These are phyloP conservation scores for Conticribra guillardii DNA, from an alignment of 108 stramenopile species.

Conservation along the genomic window DNA sequence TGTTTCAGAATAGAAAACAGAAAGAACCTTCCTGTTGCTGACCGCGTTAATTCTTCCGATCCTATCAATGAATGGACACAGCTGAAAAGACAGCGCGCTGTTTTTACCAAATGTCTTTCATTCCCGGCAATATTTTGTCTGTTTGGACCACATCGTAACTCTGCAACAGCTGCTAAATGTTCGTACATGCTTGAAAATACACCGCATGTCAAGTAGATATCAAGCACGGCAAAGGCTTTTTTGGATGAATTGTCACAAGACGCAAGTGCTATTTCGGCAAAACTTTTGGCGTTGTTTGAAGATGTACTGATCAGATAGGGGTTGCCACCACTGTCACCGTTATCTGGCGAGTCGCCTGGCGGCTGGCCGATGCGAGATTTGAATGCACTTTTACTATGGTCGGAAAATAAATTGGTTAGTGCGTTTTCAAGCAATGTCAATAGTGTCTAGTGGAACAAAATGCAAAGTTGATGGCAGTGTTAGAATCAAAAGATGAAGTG, in stretches of 20 bases:
- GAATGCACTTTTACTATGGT: slow-evolving; percentile 26
- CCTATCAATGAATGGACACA: slow-evolving; percentile 35
- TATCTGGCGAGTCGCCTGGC: neutral
- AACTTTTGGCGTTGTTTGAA: neutral
- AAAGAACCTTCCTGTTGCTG: slow-evolving; percentile 8
- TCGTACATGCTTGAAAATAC: slow-evolving; percentile 48
- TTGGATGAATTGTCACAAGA: slow-evolving; percentile 18
- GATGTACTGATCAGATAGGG: slow-evolving; percentile 24
- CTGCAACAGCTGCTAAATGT: slow-evolving; percentile 45
- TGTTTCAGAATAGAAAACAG: slow-evolving; percentile 39
- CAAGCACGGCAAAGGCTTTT: slow-evolving; percentile 29
- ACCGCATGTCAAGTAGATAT: slow-evolving; percentile 26
- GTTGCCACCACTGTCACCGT: slow-evolving; percentile 27
- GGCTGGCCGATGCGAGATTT: slow-evolving; percentile 10
- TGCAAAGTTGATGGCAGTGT: too few species aligned
- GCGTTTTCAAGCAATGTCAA: slow-evolving; percentile 34
- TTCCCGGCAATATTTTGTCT: slow-evolving; percentile 17
- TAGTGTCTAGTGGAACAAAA: too few species aligned
- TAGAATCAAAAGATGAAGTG: too few species aligned
- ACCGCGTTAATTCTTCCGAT: slow-evolving; percentile 17
- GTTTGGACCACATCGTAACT: slow-evolving; percentile 36
- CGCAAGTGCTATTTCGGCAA: slow-evolving; percentile 13
- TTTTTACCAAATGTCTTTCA: slow-evolving; percentile 16
- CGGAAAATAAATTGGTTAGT: slow-evolving; percentile 20
- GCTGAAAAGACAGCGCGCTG: slow-evolving; percentile 34